Evolutionary conservation across 2,329 filamentous ascomycete genomes (phyloP), one percentile per base, ranked within the genome.

Genomic region (Fusarium brachygibbosum): DNA sequence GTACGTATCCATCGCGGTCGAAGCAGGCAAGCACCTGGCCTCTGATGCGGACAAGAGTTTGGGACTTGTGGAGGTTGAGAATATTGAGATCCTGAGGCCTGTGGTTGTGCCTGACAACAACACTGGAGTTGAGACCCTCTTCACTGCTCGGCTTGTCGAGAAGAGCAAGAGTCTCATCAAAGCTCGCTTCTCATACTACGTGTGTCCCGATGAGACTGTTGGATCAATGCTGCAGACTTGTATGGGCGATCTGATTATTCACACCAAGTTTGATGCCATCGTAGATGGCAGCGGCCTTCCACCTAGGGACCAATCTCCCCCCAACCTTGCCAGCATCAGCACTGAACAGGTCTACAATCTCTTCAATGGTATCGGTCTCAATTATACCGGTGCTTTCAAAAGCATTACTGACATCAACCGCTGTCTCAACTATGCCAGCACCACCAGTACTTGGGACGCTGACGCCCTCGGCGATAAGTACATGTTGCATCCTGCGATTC

Each of bases 141-240:
- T 51, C 17, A 51, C 32, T 14, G 48, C 48, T 21, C 12, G 6
- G 5, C 4, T 51, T 10, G 17, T 31, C 16, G 34, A 51, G 34
- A 51, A 19, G 23, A 31, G 14, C 12, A 51, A 29, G 34, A 23
- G 9, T 17, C 16, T 38, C 17, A 51, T 51, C 34, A 29, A 29
- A 21, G 23, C 34, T 11, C 34, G n/a, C 11, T 51, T 51, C 13
- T 21, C 48, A 2, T 51, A 51, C 23, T 51, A 51, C 4, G 48
- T 51, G 4, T 51, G 48, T 10, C 48, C 48, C 4, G 48, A 51
- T 17, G 48, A 51, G 48, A 51, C 23, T 16, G 48, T 51, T 11
- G 48, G 48, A 7, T 51, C 48, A 9, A 51, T 51, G 48, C 34
- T 51, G 9, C 48, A 51, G 34, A 51, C 48, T 13, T 51, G 48